Base-by-base conservation (phyloP, 2,329 filamentous ascomycete species). In the Apiospora rasikravindrae region DNA sequence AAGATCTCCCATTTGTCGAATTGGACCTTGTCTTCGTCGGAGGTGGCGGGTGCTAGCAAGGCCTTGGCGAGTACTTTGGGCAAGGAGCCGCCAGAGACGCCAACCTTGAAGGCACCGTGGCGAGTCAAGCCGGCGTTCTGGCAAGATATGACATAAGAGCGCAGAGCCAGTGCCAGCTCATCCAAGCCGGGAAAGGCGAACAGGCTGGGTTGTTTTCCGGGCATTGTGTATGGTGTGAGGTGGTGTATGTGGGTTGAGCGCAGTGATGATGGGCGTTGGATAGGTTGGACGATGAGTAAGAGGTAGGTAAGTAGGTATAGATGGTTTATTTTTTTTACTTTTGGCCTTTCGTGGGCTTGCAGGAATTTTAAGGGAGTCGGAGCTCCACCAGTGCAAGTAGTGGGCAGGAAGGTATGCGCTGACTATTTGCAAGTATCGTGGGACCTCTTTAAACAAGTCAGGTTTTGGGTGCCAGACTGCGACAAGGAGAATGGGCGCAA, bases 1-100 rank as follows among this genome's bases (percentile, higher is more conserved):
- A 98, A 99, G 80, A 99, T 94, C 80, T 98, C 94, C 96, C 96
- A 99, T 83, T 94, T 94, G 81, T 88, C 86, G 84, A 97, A 98
- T 78, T 93, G 87, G 76, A 95, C 84, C 4, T 85, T 88, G 80
- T 95, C 93, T 71, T 91, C 81, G 57, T 84, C 80, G 13, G 83
- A 85, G 29, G 82, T 80, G 42, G 84, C 84, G 76, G 79, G 84
- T 77, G 89, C 80, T 37, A 98, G 90, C 14, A 98, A 90, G 13
- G 95, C 95, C 82, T 94, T 90, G 66, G 95, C 94, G 57, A 99
- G 92, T 19, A 92, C 94, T 80, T 94, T 92, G 72, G 96, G 96
- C 66, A 99, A 90, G 22, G 95, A 98, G 77, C 96, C 96, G 77
- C 96, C 96, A 0, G 96, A 98, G 70, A 98, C 93, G 76, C 92